These are phyloP conservation scores for Ormosia emarginata DNA, from an alignment of 306 rosid genomes.

Conservation along the genomic window DNA sequence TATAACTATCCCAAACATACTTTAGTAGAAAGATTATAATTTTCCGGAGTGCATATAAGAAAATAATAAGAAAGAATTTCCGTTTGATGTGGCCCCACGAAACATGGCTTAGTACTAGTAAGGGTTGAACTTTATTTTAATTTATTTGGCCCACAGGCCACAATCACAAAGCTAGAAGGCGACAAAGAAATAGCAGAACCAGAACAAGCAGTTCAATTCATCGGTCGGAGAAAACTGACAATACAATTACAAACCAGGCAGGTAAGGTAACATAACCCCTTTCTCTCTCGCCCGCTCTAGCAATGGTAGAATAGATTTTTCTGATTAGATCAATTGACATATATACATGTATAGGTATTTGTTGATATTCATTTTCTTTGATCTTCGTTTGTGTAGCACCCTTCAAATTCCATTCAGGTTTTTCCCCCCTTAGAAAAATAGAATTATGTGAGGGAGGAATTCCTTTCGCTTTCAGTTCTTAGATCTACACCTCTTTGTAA, in stretches of 20 bases:
- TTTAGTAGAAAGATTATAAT: too few relatives aligned
- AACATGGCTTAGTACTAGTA: not conserved
- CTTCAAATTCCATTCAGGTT: not conserved
- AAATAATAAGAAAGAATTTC: too few relatives aligned
- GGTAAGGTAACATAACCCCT: slow-evolving; percentile 1
- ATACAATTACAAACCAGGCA: not conserved
- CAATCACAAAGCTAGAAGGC: not conserved
- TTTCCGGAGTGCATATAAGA: too few relatives aligned
- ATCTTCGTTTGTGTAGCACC: not conserved
- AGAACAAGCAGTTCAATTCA: not conserved
- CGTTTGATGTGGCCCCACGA: not conserved
- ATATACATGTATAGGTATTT: not conserved
- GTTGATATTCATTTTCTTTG: not conserved
- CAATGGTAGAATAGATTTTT: not conserved
- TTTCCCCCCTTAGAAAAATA: not conserved
- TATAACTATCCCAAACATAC: too few relatives aligned
- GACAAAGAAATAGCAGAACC: not conserved
- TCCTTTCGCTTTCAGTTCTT: not conserved
- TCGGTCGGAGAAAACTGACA: slow-evolving; percentile 3
- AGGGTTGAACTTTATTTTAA: not conserved
- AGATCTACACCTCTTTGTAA: not conserved
- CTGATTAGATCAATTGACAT: not conserved
- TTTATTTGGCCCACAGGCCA: slow-evolving; percentile 1
- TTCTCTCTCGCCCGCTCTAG: not conserved
- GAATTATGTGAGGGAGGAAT: not conserved